A percentile compares a stretch with the other conserved stretches of the same genome.
Conservation (phyloP, 257 asterid species). For the Schizonepeta tenuifolia region DNA sequence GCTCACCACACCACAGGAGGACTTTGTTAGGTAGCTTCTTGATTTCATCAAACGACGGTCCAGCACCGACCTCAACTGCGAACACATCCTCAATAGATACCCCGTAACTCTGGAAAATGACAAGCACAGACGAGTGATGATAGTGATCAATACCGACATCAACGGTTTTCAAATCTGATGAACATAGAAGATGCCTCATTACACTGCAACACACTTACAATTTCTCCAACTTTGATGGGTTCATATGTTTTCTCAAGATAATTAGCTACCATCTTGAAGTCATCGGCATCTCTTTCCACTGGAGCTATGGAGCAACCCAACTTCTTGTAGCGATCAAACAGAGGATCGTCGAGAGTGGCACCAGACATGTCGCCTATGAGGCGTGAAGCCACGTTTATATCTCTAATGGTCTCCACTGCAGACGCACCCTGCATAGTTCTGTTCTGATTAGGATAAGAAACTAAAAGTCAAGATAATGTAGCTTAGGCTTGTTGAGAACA, state of each 20-base stretch:
- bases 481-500: background rate
- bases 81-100: constrained; percentile 65
- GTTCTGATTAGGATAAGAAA: background rate
- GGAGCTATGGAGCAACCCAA: constrained; percentile 65
- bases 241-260: constrained; percentile 83
- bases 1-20: constrained; percentile 91
- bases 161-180: background rate
- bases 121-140: background rate
- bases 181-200: background rate
- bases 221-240: constrained; percentile 75
- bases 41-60: constrained; percentile 74
- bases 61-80: constrained; percentile 67
- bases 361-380: constrained; percentile 82
- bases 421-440: constrained; percentile 66
- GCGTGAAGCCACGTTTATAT: constrained; percentile 77
- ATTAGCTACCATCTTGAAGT: constrained; percentile 73
- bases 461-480: background rate
- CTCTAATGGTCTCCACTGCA: constrained; percentile 70
- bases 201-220: constrained; percentile 43
- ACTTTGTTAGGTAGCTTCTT: constrained; percentile 70
- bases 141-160: background rate
- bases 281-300: constrained; percentile 57
- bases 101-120: constrained; percentile 66
- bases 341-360: constrained; percentile 73
- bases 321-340: constrained; percentile 70